phyloP scores from a whole-genome alignment of 352 stramenopile species.

The Phytophthora gonapodyides region DNA sequence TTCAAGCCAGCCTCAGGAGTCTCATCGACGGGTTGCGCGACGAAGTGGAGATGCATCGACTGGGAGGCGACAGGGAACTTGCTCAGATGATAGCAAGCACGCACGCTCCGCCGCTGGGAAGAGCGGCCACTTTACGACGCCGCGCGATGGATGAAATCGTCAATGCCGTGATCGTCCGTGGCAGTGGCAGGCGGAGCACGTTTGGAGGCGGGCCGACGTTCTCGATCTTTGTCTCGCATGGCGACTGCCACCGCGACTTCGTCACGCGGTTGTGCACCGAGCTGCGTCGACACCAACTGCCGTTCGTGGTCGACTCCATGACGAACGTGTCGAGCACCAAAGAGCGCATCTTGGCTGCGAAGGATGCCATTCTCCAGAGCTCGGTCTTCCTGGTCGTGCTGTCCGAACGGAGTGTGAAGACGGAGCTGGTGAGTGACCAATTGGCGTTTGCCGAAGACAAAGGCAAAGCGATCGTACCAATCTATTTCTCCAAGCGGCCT shows the following conservation, averaged over 20 bases:
- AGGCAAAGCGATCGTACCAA: conserved; percentile 73
- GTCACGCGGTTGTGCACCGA: conserved; percentile 59
- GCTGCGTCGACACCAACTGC: conserved; percentile 51
- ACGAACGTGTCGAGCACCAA: conserved; percentile 77
- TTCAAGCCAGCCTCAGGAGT: conserved; percentile 60
- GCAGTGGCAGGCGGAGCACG: conserved; percentile 23
- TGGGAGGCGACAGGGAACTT: conserved; percentile 36
- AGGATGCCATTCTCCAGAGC: conserved; percentile 78
- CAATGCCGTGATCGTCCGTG: conserved; percentile 52
- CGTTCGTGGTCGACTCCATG: conserved; percentile 68
- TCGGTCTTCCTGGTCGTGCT: conserved; percentile 75
- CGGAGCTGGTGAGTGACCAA: conserved; percentile 82
- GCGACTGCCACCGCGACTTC: conserved; percentile 75
- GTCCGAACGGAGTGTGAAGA: conserved; percentile 76
- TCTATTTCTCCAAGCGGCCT: conserved; percentile 66
- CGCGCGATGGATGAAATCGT: conserved; percentile 59
- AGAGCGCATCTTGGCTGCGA: conserved; percentile 72
- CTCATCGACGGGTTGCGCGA: conserved; percentile 78
- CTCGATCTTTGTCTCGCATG: conserved; percentile 80
- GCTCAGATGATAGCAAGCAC: conserved; percentile 16
- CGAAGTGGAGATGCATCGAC: conserved; percentile 71
- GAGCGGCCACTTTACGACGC: conserved; percentile 26
- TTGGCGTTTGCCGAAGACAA: conserved; percentile 85
- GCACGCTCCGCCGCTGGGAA: conserved; percentile 22
- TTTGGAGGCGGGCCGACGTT: conserved; percentile 35